Evolutionary conservation across 768 basidiomycete genomes (phyloP).

Genomic region (Serpula lacrymans): DNA sequence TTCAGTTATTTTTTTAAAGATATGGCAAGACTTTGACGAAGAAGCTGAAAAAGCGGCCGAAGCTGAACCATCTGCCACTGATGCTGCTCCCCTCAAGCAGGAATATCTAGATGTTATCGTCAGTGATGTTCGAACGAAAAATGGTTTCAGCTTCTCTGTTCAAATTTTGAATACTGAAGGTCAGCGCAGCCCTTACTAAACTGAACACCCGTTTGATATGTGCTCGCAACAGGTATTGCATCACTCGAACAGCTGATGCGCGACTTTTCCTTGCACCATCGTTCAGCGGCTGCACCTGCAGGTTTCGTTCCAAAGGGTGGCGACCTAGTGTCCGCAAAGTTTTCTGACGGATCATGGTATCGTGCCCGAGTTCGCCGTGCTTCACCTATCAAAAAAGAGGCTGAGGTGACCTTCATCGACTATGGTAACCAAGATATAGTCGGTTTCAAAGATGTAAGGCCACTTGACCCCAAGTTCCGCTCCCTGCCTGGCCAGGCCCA

Average conservation of each 20-base stretch:
- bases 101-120: slow-evolving; percentile 94
- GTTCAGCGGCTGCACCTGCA: slow-evolving; percentile 56
- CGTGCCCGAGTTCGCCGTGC: slow-evolving; percentile 85
- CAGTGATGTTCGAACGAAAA: slow-evolving; percentile 74
- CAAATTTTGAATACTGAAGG: slow-evolving; percentile 92
- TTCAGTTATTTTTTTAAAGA: slow-evolving; percentile 38
- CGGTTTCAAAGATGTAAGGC: slow-evolving; percentile 78
- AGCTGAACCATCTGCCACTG: slow-evolving; percentile 40
- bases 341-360: slow-evolving; percentile 94
- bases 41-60: slow-evolving; percentile 58
- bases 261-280: slow-evolving; percentile 88
- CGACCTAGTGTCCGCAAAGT: slow-evolving; percentile 92
- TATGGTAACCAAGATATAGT: slow-evolving; percentile 94
- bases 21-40: slow-evolving; percentile 85
- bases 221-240: slow-evolving; percentile 64
- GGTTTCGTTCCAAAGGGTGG: slow-evolving; percentile 79
- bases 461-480: slow-evolving; percentile 88
- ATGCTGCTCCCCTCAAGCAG: slow-evolving; percentile 57
- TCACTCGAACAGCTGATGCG: slow-evolving; percentile 91
- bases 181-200: slow-evolving; percentile 25
- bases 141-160: slow-evolving; percentile 85
- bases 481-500: slow-evolving; percentile 90
- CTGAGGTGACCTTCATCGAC: slow-evolving; percentile 92
- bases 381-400: slow-evolving; percentile 90
- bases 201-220: slow-evolving; percentile 4